phyloP scores from a whole-genome alignment of 2,329 filamentous ascomycete species.

The Ambrosiella beaveri region DNA sequence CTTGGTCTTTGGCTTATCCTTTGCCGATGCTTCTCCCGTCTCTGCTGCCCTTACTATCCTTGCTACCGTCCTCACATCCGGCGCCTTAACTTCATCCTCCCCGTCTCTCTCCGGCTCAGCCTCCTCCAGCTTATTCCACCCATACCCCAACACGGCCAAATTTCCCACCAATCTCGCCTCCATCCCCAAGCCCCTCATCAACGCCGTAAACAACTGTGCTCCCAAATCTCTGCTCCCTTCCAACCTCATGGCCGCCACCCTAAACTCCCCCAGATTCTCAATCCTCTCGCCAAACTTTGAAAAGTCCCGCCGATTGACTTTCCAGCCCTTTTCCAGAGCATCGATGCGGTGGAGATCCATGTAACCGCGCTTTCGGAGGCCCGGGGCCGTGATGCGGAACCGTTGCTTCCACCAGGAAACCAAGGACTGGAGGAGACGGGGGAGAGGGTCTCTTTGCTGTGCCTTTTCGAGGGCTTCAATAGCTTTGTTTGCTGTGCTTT shows the following conservation, averaged over 20 bases:
- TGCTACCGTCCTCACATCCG: too few species aligned
- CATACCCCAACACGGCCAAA: conserved; percentile 74
- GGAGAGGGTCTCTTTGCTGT: conserved; percentile 44
- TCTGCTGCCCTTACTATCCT: too few species aligned
- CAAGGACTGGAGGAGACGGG: conserved; percentile 59
- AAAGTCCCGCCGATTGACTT: conserved; percentile 42
- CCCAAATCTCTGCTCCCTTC: conserved; percentile 75
- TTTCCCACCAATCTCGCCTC: conserved; percentile 72
- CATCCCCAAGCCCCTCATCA: conserved; percentile 63
- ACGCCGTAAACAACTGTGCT: conserved; percentile 73
- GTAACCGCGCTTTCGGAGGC: conserved; percentile 78
- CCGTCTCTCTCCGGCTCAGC: conserved; percentile 36
- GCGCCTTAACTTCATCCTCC: neutral
- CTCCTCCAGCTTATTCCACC: conserved; percentile 77
- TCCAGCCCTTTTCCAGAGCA: conserved; percentile 54
- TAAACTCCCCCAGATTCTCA: conserved; percentile 47
- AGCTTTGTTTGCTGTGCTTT: conserved; percentile 25
- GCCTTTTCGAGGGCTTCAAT: conserved; percentile 45
- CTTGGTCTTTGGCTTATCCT: neutral
- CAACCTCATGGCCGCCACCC: conserved; percentile 48
- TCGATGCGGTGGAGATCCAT: conserved; percentile 60
- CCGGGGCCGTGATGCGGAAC: conserved; percentile 61
- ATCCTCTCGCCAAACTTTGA: conserved; percentile 63
- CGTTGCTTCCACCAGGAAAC: conserved; percentile 74
- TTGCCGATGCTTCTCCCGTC: neutral